phyloP scores from a whole-genome alignment of 805 yeast species.

The Kuraishia molischiana region DNA sequence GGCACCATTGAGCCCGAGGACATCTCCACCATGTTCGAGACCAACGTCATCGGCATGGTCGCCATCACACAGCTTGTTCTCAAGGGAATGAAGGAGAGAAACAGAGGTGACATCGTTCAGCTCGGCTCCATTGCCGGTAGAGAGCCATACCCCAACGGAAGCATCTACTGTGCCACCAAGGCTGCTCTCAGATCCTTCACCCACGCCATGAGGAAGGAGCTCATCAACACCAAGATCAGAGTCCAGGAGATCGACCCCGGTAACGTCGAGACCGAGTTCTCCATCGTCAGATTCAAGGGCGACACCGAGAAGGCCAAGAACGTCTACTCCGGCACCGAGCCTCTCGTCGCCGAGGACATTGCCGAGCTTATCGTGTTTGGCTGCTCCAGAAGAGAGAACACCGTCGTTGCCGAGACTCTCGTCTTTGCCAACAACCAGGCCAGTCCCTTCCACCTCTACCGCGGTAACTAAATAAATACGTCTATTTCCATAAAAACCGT shows the following conservation, averaged over 20 bases:
- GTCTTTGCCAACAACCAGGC: constrained; percentile 87
- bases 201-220: constrained; percentile 50
- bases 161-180: constrained; percentile 69
- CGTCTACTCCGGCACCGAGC: constrained; percentile 59
- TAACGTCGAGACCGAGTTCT: constrained; percentile 71
- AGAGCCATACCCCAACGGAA: constrained; percentile 73
- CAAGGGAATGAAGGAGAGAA: constrained; percentile 58
- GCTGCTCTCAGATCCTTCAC: constrained; percentile 67
- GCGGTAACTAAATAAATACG: not conserved
- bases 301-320: constrained; percentile 49
- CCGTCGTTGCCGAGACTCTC: constrained; percentile 72
- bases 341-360: constrained; percentile 63
- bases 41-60: constrained; percentile 83
- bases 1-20: constrained; percentile 61
- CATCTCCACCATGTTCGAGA: constrained; percentile 66
- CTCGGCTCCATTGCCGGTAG: constrained; percentile 74
- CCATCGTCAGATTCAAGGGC: constrained; percentile 54
- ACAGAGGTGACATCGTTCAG: constrained; percentile 65
- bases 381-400: constrained; percentile 56
- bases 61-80: constrained; percentile 74
- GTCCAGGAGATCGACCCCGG: constrained; percentile 74
- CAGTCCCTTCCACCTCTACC: constrained; percentile 53
- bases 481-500: constrained; percentile 26
- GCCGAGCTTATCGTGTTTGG: constrained; percentile 68
- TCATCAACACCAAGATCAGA: constrained; percentile 44